These are phyloP conservation scores for Irpex rosettiformis DNA, from an alignment of 1,284 basidiomycete species.

Conservation along the genomic window DNA sequence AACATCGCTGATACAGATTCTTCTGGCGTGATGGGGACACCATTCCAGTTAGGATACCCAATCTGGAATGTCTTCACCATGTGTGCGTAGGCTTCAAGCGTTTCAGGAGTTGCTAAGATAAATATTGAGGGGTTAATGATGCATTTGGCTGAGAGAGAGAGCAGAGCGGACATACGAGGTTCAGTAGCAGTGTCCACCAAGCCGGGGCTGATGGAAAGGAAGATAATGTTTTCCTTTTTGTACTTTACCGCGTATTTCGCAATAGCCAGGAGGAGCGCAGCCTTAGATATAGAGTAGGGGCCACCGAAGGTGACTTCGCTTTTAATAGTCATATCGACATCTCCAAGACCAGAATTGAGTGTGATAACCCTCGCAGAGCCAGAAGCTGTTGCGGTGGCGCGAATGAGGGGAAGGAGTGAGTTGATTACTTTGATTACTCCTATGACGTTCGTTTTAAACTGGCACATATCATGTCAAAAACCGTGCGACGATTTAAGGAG, in stretches of 20 bases:
- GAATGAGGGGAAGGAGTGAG: slow-evolving; percentile 35
- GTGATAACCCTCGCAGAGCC: slow-evolving; percentile 31
- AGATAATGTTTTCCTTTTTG: slow-evolving; percentile 33
- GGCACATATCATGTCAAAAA: background rate
- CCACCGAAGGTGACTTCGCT: slow-evolving; percentile 11
- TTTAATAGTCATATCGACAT: slow-evolving; percentile 24
- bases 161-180: slow-evolving; percentile 4
- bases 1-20: slow-evolving; percentile 29
- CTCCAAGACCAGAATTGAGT: slow-evolving; percentile 30
- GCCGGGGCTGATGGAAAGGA: slow-evolving; percentile 35
- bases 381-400: slow-evolving; percentile 27
- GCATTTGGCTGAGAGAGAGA: background rate
- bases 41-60: slow-evolving; percentile 22
- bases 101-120: slow-evolving; percentile 16
- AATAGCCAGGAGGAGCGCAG: slow-evolving; percentile 36
- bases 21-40: slow-evolving; percentile 27
- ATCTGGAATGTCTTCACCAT: slow-evolving; percentile 18
- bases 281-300: slow-evolving; percentile 35
- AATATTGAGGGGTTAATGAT: background rate
- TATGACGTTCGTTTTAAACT: slow-evolving; percentile 35
- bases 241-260: slow-evolving; percentile 35
- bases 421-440: slow-evolving; percentile 35
- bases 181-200: slow-evolving; percentile 28
- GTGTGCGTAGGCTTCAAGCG: slow-evolving; percentile 12
- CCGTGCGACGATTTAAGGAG: background rate